Evolutionary conservation across 495 filamentous ascomycete species (phyloP), one percentile per base, ranked within the genome.

Genomic region (Poronia punctata): DNA sequence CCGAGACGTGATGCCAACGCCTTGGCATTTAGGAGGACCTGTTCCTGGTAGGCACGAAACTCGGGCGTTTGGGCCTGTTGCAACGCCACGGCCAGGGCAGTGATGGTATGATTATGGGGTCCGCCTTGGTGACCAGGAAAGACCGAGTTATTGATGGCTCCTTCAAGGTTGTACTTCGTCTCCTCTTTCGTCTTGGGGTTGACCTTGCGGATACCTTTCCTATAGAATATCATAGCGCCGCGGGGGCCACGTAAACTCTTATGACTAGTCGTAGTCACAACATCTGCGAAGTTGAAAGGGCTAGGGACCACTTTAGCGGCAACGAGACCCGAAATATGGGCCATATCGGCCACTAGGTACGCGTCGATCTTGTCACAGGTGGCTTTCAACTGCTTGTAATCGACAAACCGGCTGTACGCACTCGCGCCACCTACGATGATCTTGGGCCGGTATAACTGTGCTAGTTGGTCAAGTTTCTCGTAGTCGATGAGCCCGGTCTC

Each of bases 71-170:
- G 88, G 1, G 92, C 87, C 64, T 98, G 92, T 65, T 89, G 87
- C 20, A 98, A 73, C 2, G 92, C 92, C 2, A 98, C 92, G 11
- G 93, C 76, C 23, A 98, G 74, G 9, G 92, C 93, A 31, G 90
- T 90, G 63, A 98, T 98, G 38, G 92, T 98, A 67, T 98, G 92
- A 68, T 98, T 98, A 73, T 98, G 92, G 9, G 92, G 92, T 3
- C 92, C 92, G 52, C 92, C 92, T 57, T 98, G 92, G 65, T 98
- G 92, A 21, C 93, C 92, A n/a, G 92, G 92, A 74, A 98, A 98
- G 45, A 98, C 93, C 7, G 93, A 95, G 34, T 79, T 72, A 62
- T 98, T 98, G 68, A 98, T 97, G 28, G 88, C 86, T 47, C 76
- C 78, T 66, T 98, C 92, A 33, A 98, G 79, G 53, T 96, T 83